Evolutionary conservation across 345 rosid species (phyloP), one percentile per base, ranked within the genome.

Genomic region (Citrus hindsii): DNA sequence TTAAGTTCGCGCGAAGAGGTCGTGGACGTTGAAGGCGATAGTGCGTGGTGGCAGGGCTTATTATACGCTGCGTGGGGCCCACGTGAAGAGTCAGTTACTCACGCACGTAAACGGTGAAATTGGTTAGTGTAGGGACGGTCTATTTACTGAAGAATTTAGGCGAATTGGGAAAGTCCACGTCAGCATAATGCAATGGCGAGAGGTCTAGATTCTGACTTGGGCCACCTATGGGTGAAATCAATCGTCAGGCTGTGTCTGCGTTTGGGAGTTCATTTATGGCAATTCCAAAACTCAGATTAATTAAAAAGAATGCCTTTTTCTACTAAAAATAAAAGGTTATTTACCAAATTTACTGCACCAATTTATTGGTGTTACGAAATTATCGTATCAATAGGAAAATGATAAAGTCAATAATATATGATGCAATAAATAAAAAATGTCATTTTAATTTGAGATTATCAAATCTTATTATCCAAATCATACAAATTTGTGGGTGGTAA

Each of bases 21-120:
- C 81, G 70, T 66, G 84, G 89, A 78, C 77, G 86, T 84, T 82
- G 77, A 32, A 82, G 60, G 40, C 48, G 76, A 61, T 4, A 42
- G 78, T 37, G 80, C 38, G 71, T 73, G 69, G 58, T 74, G 48
- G 67, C 18, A 67, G 53, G 59, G 72, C 65, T 32, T 42, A 42
- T 83, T 69, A 85, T 83, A 76, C 37, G 27, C 81, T 77, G 76
- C 64, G 71, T 40, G 60, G 67, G 82, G 80, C 74, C 79, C 83
- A 83, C 80, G 80, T 81, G 66, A 67, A 56, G 62, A 62, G 60
- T 77, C 67, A 62, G 61, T 61, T 80, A 62, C 63, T 40, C 33
- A 4, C n/a, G 37, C 76, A 60, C 67, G 68, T 37, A 18, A 53
- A 74, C 27, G 6, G 67, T 38, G 76, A 40, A 58, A 30, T 62